These are phyloP conservation scores for Clavispora phyllophila DNA, from an alignment of 805 yeast genomes.

Conservation along the genomic window DNA sequence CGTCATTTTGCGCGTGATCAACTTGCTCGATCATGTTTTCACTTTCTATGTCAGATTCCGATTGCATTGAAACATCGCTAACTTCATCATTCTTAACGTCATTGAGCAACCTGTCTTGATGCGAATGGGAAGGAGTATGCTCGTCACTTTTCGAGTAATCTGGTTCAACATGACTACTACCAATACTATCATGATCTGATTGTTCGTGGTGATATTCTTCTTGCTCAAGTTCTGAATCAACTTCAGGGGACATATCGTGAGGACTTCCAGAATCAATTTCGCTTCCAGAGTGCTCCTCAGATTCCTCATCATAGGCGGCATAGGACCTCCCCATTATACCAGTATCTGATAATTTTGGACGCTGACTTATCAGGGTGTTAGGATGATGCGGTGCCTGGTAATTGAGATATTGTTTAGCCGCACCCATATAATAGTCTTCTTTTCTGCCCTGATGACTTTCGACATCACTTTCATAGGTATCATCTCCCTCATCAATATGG, in stretches of 20 bases:
- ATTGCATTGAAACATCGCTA: too few relatives aligned
- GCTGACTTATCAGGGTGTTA: neutral
- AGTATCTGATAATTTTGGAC: neutral
- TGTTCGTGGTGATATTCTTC: neutral
- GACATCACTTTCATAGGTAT: neutral
- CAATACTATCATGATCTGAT: neutral
- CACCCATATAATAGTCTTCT: neutral
- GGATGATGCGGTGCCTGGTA: neutral
- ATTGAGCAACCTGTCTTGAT: too few relatives aligned
- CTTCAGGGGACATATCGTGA: neutral
- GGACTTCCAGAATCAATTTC: neutral
- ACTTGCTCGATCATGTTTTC: neutral
- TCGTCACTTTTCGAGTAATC: neutral
- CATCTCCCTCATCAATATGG: neutral
- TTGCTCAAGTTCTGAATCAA: neutral
- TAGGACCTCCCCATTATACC: neutral
- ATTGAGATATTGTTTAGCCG: neutral
- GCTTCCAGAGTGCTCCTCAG: neutral
- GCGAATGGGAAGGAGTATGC: too few relatives aligned
- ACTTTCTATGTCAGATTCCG: too few relatives aligned
- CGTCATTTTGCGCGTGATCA: neutral
- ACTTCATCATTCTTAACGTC: too few relatives aligned
- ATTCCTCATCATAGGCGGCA: neutral
- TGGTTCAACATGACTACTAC: neutral
- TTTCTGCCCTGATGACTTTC: neutral